These are phyloP conservation scores for Trifolium pratense DNA, from an alignment of 306 rosid genomes.

Conservation along the genomic window DNA sequence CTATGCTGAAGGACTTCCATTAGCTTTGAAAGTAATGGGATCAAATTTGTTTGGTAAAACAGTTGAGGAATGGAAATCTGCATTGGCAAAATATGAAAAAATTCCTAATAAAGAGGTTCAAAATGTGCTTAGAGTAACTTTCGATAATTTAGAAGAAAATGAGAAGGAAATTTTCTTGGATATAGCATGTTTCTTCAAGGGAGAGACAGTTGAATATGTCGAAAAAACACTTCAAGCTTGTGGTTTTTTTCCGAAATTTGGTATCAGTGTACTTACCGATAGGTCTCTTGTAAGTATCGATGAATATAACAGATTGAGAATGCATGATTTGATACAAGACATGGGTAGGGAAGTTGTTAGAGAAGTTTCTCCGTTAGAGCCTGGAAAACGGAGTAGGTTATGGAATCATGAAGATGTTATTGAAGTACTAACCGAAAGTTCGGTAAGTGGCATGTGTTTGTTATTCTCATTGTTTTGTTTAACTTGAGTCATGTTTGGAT, in stretches of 20 bases:
- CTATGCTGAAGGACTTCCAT: conserved; percentile 51
- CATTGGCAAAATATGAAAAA: conserved; percentile 36
- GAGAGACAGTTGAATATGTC: conserved; percentile 31
- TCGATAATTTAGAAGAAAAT: conserved; percentile 28
- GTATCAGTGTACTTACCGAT: conserved; percentile 46
- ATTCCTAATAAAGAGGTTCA: conserved; percentile 46
- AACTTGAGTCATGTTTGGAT: background rate
- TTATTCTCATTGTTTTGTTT: background rate
- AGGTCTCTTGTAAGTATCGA: conserved; percentile 44
- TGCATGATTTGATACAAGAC: conserved; percentile 58
- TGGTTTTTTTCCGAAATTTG: conserved; percentile 40
- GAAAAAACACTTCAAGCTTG: conserved; percentile 41
- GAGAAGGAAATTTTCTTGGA: conserved; percentile 32
- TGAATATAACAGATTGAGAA: conserved; percentile 39
- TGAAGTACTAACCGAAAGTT: conserved; percentile 43
- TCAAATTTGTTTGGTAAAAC: conserved; percentile 35
- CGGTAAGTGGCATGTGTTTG: conserved; percentile 27
- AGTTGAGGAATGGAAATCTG: conserved; percentile 42
- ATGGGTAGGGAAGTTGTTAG: conserved; percentile 55
- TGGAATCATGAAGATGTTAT: conserved; percentile 51
- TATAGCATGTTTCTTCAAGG: conserved; percentile 30
- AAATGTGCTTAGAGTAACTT: conserved; percentile 37
- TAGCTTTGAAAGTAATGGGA: conserved; percentile 51
- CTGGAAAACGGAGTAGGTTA: conserved; percentile 46
- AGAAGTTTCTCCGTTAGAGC: conserved; percentile 48